A percentile compares a stretch with the other conserved stretches of the same genome.
These are phyloP conservation scores for Paraleonurus japonicus DNA, from an alignment of 257 asterid species.

Conservation along the genomic window DNA sequence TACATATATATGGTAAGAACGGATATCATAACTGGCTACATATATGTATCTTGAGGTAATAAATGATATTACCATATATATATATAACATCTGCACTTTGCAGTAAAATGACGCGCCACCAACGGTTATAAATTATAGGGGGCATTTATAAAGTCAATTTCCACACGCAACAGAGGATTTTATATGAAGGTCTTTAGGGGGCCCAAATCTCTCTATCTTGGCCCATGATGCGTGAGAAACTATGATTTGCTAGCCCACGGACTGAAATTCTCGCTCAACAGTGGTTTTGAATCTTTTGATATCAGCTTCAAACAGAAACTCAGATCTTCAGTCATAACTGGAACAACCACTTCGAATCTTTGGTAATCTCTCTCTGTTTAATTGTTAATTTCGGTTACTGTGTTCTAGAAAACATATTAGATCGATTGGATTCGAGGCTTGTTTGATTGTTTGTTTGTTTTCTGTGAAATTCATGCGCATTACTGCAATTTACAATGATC, in stretches of 20 bases:
- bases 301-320: constrained; percentile 14
- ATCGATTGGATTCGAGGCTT: not conserved
- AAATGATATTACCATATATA: too few species aligned
- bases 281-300: not conserved
- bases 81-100: too few species aligned
- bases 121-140: too few species aligned
- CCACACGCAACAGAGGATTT: too few species aligned
- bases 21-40: too few species aligned
- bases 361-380: constrained; percentile 17
- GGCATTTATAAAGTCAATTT: too few species aligned
- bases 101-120: too few species aligned
- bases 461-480: not conserved
- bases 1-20: too few species aligned
- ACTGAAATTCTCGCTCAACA: not conserved
- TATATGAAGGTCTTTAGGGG: not conserved
- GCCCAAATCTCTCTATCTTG: not conserved
- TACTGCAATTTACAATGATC: not conserved
- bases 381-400: not conserved
- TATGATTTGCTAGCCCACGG: not conserved
- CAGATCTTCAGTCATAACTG: constrained; percentile 19
- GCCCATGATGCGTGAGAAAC: not conserved
- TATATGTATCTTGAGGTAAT: too few species aligned
- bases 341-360: constrained; percentile 5
- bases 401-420: not conserved
- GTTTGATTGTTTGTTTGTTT: not conserved